Percentiles rank a stretch among this genome's conserved stretches.
Conservation (phyloP, 768 basidiomycete genomes). For the Lactifluus subvellereus region DNA sequence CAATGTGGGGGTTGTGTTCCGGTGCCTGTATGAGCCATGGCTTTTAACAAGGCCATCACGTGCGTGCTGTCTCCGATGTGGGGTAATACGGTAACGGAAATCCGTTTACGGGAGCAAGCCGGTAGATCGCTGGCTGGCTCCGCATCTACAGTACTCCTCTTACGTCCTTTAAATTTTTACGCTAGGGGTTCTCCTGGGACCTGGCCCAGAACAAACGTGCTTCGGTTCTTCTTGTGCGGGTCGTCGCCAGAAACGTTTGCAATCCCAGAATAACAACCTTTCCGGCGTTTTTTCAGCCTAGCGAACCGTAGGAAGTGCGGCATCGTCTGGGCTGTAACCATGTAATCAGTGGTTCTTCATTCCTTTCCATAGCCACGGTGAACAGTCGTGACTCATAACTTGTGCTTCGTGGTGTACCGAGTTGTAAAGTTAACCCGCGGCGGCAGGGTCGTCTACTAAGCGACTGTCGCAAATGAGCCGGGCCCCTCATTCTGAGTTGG, state of each 20-base stretch:
- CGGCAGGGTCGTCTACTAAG: neutral
- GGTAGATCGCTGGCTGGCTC: neutral
- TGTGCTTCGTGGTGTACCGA: neutral
- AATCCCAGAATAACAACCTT: neutral
- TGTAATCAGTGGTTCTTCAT: neutral
- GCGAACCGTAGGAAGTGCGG: neutral
- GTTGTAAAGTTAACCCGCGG: conserved; percentile 2
- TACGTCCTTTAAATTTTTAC: neutral
- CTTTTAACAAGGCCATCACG: conserved; percentile 15
- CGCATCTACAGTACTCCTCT: neutral
- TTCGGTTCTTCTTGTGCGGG: neutral
- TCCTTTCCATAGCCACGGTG: neutral
- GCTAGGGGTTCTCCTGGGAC: neutral
- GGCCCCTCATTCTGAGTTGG: neutral
- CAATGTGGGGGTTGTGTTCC: neutral
- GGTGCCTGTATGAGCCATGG: neutral
- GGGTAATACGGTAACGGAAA: neutral
- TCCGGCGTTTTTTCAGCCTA: neutral
- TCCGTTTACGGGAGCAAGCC: neutral
- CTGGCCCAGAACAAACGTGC: conserved; percentile 14
- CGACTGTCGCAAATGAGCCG: neutral
- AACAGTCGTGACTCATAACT: neutral
- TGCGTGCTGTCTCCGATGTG: neutral
- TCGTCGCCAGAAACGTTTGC: neutral
- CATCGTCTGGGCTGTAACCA: neutral